A percentile compares a stretch with the other conserved stretches of the same genome.
Evolutionary conservation across 1,284 basidiomycete species (phyloP).

Genomic region (Erythrobasidium hasegawianum): DNA sequence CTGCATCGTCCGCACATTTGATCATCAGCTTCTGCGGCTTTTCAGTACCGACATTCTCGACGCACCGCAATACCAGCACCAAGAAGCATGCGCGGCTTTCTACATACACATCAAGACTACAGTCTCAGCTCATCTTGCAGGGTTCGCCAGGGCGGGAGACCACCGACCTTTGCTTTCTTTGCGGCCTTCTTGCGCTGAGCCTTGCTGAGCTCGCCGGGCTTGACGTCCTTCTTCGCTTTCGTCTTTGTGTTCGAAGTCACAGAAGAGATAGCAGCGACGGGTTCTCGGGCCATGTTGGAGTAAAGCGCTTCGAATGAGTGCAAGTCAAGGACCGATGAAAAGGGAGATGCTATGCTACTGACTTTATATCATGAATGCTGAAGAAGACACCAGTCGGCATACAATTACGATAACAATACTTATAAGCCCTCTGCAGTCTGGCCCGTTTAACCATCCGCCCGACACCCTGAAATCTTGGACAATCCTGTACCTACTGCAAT

Average conservation of each 20-base stretch:
- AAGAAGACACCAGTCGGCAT: too few relatives aligned
- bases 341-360: too few relatives aligned
- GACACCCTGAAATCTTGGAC: too few relatives aligned
- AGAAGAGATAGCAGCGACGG: background rate
- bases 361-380: too few relatives aligned
- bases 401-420: too few relatives aligned
- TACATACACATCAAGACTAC: background rate
- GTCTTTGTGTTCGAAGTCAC: background rate
- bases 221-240: background rate
- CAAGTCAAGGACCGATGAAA: background rate
- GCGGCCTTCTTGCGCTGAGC: slow-evolving; percentile 22
- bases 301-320: background rate
- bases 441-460: too few relatives aligned
- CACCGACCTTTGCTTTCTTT: slow-evolving; percentile 30
- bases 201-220: slow-evolving; percentile 2
- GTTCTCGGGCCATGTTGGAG: background rate
- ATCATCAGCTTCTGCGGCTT: background rate
- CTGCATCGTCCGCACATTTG: background rate
- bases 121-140: background rate
- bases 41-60: background rate
- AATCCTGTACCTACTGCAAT: too few relatives aligned
- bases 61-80: slow-evolving; percentile 92
- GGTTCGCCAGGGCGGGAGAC: background rate
- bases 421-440: too few relatives aligned
- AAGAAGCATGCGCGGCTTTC: slow-evolving; percentile 51